Base-by-base conservation (phyloP, 106 monocot species). In the Triglochin maritima region DNA sequence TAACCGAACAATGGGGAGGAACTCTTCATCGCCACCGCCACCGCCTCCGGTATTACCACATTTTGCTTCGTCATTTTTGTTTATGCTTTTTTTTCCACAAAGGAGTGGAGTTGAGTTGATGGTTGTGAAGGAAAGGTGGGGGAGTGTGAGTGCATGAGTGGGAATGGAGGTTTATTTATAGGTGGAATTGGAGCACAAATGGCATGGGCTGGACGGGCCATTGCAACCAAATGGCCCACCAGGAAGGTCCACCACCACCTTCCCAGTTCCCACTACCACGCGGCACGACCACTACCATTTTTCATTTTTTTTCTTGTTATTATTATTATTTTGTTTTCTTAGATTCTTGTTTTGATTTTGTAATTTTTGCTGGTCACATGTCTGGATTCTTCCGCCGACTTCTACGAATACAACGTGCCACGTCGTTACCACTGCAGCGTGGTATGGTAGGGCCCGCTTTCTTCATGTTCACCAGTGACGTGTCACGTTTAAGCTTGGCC, bases 11-110 rank as follows among this genome's bases (percentile, higher is more conserved):
- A 9, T 2, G 54, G 47, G 7, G 74, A 60, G 13, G 79, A 49
- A 11, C 41, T 62, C 9, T 72, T 13, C 9, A 64, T 66, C 58
- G 62, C 50, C 3, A 79, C 55, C 9, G 67, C 46, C 56, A 70
- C 49, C 55, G 70, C 68, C 71, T 80, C 77, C 42, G 74, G 66
- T 47, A 59, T 52, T 58, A 77, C 67, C 50, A 71, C 77, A 74
- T 71, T 80, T 62, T 78, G 77, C 44, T 77, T 80, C 56, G 84
- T 77, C 84, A 84, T 84, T 12, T 47, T 66, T 57, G 57, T 13
- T 57, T 2, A n/a, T 56, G 4, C 0, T 7, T 10, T 57, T 7
- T 57, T 57, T 57, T 4, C 4, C 4, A 57, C 1, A 14, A 4
- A 57, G 12, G 13, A 10, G 13, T 10, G 1, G 57, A 14, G 0